These are phyloP conservation scores for Pseudocercospora ulei DNA, from an alignment of 2,329 filamentous ascomycete species.

Conservation along the genomic window DNA sequence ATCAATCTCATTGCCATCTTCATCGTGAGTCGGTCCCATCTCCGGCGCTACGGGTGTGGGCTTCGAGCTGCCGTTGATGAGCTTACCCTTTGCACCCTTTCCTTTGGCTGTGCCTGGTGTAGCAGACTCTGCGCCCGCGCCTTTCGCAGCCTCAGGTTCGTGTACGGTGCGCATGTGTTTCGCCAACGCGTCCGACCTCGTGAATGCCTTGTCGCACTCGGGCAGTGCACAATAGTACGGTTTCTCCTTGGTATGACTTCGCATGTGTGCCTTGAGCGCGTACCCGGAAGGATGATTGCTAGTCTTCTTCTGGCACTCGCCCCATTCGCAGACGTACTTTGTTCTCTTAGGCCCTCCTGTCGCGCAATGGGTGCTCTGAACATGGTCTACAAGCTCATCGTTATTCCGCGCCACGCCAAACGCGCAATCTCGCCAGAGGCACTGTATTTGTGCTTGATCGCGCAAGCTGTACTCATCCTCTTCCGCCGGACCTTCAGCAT, in stretches of 20 bases:
- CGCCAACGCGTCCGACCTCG: constrained; percentile 83
- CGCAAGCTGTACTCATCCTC: constrained; percentile 37
- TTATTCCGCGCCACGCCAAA: constrained; percentile 44
- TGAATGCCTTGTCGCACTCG: constrained; percentile 98
- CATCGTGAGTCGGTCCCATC: constrained; percentile 25
- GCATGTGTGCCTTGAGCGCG: constrained; percentile 91
- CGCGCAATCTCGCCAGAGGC: constrained; percentile 46
- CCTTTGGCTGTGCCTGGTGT: constrained; percentile 41
- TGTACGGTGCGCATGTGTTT: constrained; percentile 99
- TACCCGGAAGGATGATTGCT: constrained; percentile 91
- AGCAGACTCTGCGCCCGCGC: constrained; percentile 63
- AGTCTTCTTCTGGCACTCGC: constrained; percentile 76
- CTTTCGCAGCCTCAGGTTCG: constrained; percentile 73
- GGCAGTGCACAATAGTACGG: constrained; percentile 94
- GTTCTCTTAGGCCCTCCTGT: constrained; percentile 60
- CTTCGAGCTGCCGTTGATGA: constrained; percentile 32
- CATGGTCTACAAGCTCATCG: constrained; percentile 45
- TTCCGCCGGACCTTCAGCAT: constrained; percentile 47
- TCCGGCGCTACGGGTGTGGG: constrained; percentile 24
- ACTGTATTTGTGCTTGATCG: constrained; percentile 39
- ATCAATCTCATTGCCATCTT: constrained; percentile 30
- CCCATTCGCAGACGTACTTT: constrained; percentile 98
- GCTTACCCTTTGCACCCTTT: constrained; percentile 40
- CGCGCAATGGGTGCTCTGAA: constrained; percentile 86
- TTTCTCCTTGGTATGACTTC: constrained; percentile 95